Evolutionary conservation across 2,329 filamentous ascomycete species (phyloP), one percentile per base, ranked within the genome.

Genomic region (Aspergillus amoenus): DNA sequence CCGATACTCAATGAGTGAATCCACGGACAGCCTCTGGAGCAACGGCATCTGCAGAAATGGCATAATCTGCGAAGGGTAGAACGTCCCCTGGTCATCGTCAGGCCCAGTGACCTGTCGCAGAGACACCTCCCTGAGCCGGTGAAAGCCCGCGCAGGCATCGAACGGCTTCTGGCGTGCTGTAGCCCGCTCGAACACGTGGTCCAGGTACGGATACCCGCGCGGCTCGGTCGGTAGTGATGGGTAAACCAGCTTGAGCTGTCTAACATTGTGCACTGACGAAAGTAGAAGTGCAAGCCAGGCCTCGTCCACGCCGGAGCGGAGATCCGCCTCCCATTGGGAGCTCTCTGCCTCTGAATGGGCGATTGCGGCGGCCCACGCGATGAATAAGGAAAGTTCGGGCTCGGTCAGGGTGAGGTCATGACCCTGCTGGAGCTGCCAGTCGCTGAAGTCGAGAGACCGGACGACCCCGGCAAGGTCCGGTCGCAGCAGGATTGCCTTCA

Each of bases 201-300:
- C 60, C 27, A 70, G 47, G 30, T 64, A 67, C n/a, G 27, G 24
- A 11, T 15, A 21, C 13, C 64, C 47, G 8, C 27, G 27, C 27
- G 27, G 27, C 27, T 30, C n/a, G 18, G 34, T 21, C 8, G 64
- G 3, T 59, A 30, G 22, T n/a, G 57, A 58, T 4, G 60, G 61
- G 45, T 69, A 68, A 1, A 57, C 48, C 30, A 71, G 24, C 7
- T 55, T 57, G 7, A 70, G 59, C 18, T 59, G 58, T 34, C 57
- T 46, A 4, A 71, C 41, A 3, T 69, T 70, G 43, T 34, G 64
- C n/a, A 64, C 56, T 8, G 69, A 42, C 2, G 68, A 66, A 6
- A 70, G 52, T 21, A 66, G 53, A 18, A 70, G 58, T 1, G 68
- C 68, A 27, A 66, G 58, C 68, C 69, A 71, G 2, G 68, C 62